Evolutionary conservation across 768 basidiomycete species (phyloP).

Genomic region (Neoboletus subvelutipes): DNA sequence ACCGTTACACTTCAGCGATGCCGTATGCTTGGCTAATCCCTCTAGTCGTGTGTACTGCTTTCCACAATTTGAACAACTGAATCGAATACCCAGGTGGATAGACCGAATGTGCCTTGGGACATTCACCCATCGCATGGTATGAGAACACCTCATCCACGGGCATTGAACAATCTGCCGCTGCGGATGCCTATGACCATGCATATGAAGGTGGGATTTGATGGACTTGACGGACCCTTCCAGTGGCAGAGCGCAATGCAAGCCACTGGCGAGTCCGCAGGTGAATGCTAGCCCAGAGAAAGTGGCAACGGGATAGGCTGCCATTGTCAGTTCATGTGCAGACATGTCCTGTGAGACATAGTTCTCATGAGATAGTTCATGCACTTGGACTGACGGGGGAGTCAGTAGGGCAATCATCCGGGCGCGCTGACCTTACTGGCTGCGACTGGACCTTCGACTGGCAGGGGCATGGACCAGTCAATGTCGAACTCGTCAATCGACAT

Average conservation of each 20-base stretch:
- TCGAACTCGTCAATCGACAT: background rate
- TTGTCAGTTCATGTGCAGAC: background rate
- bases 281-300: background rate
- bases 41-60: conserved; percentile 5
- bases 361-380: background rate
- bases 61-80: conserved; percentile 2
- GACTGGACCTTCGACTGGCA: background rate
- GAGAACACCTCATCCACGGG: conserved; percentile 9
- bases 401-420: background rate
- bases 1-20: conserved; percentile 1
- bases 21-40: conserved; percentile 2
- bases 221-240: background rate
- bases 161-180: background rate
- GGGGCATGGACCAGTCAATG: background rate
- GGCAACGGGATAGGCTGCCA: background rate
- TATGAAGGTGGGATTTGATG: conserved; percentile 10
- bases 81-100: conserved; percentile 4
- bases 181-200: conserved; percentile 10
- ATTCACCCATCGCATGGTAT: conserved; percentile 4
- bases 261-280: background rate
- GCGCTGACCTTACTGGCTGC: background rate
- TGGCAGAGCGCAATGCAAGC: conserved; percentile 1
- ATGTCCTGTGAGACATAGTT: background rate
- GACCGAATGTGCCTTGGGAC: conserved; percentile 7
- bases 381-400: background rate